These are phyloP conservation scores for Chlorella vulgaris DNA, from an alignment of 139 green algal species.

Conservation along the genomic window DNA sequence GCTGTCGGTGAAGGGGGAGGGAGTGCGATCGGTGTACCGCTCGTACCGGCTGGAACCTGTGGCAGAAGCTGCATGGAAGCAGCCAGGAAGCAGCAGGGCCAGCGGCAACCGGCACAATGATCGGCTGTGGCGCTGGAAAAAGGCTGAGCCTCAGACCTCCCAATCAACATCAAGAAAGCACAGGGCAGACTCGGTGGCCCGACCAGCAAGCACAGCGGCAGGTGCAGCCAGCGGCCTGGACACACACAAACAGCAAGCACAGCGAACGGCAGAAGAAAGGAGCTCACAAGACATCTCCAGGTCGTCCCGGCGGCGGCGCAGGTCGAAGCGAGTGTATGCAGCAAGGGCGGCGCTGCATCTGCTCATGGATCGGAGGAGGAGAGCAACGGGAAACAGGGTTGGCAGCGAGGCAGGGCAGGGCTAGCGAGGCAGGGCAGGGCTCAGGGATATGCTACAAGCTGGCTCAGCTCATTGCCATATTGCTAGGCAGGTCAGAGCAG, in stretches of 20 bases:
- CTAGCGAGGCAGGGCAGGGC: no score
- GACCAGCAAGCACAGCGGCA: neutral
- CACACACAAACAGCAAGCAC: neutral
- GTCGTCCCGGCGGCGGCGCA: neutral
- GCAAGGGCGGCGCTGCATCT: neutral
- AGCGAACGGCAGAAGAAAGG: no score
- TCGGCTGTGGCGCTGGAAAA: neutral
- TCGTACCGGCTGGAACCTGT: neutral
- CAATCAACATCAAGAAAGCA: neutral
- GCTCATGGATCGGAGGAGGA: neutral
- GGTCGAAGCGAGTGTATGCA: neutral
- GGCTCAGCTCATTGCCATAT: no score
- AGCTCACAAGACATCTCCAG: constrained; percentile 2
- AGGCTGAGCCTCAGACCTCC: neutral
- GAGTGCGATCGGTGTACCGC: constrained; percentile 17
- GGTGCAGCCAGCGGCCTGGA: neutral
- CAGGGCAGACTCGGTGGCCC: neutral
- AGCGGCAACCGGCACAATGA: neutral
- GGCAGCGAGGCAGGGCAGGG: neutral
- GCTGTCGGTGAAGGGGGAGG: constrained; percentile 9
- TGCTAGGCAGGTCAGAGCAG: no score
- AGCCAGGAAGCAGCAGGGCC: neutral
- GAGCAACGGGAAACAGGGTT: neutral
- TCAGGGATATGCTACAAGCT: no score
- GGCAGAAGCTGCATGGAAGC: neutral